Evolutionary conservation across 2,329 filamentous ascomycete species (phyloP).

Genomic region (Aaosphaeria pasadenensis): DNA sequence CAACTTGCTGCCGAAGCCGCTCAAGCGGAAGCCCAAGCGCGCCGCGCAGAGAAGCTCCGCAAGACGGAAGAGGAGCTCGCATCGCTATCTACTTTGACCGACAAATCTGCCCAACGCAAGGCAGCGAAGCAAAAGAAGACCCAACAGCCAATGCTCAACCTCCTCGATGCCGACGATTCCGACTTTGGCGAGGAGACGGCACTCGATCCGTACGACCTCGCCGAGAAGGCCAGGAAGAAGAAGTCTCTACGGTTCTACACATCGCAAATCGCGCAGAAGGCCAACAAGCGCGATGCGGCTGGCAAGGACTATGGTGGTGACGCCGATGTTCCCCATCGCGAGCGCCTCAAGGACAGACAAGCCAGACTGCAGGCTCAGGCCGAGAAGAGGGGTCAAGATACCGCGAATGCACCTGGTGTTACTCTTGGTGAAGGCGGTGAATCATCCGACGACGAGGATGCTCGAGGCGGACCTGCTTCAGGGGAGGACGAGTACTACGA

Average conservation of each 20-base stretch:
- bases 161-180: constrained; percentile 62
- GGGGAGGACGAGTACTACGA: constrained; percentile 81
- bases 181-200: constrained; percentile 91
- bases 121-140: constrained; percentile 39
- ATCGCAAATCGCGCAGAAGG: constrained; percentile 92
- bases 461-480: constrained; percentile 45
- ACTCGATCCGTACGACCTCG: constrained; percentile 73
- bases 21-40: constrained; percentile 53
- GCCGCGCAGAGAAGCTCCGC: constrained; percentile 52
- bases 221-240: constrained; percentile 85
- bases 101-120: constrained; percentile 46
- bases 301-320: constrained; percentile 76
- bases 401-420: constrained; percentile 55
- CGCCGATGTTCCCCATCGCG: constrained; percentile 80
- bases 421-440: constrained; percentile 66
- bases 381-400: constrained; percentile 70
- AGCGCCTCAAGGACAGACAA: constrained; percentile 82
- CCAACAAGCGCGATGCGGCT: constrained; percentile 75
- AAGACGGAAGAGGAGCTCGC: constrained; percentile 69
- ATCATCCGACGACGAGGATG: constrained; percentile 63
- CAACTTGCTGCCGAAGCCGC: constrained; percentile 51
- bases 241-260: constrained; percentile 97
- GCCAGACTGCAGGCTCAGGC: constrained; percentile 85
- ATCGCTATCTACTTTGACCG: constrained; percentile 64
- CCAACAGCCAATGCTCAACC: constrained; percentile 25